Percentiles rank a stretch among this genome's conserved stretches.
Evolutionary conservation across 2,329 filamentous ascomycete species (phyloP).

Genomic region (Fusarium stilboides): DNA sequence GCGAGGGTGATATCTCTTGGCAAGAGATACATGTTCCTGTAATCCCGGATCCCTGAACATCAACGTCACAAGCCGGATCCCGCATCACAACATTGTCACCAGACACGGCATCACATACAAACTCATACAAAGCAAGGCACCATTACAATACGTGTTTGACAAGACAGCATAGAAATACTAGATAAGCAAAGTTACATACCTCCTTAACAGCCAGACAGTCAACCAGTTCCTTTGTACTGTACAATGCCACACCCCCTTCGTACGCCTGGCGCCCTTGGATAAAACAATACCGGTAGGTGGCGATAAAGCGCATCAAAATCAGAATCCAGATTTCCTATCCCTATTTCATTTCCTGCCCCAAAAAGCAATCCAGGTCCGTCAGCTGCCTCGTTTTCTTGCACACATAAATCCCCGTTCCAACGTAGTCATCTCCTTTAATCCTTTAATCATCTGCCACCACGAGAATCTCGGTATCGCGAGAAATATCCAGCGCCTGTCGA

Average conservation of each 20-base stretch:
- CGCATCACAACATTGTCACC: slow-evolving; percentile 1
- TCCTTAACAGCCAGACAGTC: slow-evolving; percentile 21
- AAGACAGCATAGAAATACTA: slow-evolving; percentile 33
- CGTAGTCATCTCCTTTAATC: slow-evolving; percentile 22
- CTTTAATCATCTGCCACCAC: slow-evolving; percentile 40
- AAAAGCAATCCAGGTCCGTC: slow-evolving; percentile 23
- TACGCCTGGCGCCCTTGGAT: slow-evolving; percentile 37
- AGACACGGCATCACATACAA: slow-evolving; percentile 1
- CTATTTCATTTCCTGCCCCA: slow-evolving; percentile 19
- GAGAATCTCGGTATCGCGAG: slow-evolving; percentile 42
- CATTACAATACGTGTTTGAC: slow-evolving; percentile 33
- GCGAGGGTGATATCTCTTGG: neutral
- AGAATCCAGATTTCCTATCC: slow-evolving; percentile 21
- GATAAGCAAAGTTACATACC: slow-evolving; percentile 31
- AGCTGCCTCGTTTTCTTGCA: slow-evolving; percentile 40
- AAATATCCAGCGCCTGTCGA: slow-evolving; percentile 42
- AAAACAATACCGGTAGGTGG: slow-evolving; percentile 11
- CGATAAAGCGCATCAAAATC: slow-evolving; percentile 12
- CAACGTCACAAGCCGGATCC: neutral
- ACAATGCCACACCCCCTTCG: slow-evolving; percentile 38
- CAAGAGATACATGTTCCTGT: neutral
- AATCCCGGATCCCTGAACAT: slow-evolving; percentile 10
- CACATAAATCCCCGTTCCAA: slow-evolving; percentile 17
- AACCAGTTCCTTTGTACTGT: slow-evolving; percentile 31
- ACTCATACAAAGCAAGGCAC: slow-evolving; percentile 5